Evolutionary conservation across 139 green algal genomes (phyloP), one percentile per base, ranked within the genome.

Genomic region (Chlamydomonas sphaeroides): DNA sequence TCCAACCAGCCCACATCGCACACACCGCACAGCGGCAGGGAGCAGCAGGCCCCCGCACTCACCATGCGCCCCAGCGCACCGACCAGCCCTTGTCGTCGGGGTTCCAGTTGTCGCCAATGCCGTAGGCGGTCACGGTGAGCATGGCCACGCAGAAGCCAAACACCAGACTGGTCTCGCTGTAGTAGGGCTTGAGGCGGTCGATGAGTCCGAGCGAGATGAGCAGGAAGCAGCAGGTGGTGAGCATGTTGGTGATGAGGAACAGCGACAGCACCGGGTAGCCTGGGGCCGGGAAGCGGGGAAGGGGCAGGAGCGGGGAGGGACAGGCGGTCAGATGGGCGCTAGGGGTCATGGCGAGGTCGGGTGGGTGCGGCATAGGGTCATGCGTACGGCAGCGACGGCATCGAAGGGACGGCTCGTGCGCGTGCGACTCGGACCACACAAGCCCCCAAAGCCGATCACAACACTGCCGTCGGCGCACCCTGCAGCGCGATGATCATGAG

Each of bases 181-280:
- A 45, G 57, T 84, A 70, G n/a, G 15, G 32, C 48, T 85, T 38
- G 20, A 84, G n/a, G 0, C 66, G 32, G 20, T 68, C 39, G 35
- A 83, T 61, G 30, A 90, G 66, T 28, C 89, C 67, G 28, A 89
- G 41, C 39, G 68, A 32, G 21, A 98, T 67, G 17, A 94, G 90
- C n/a, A 95, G 61, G 51, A 91, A 88, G 30, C 83, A 88, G 38
- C 89, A 94, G 77, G 85, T 89, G 83, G 87, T 94, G 3, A 97
- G 62, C 81, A 96, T 89, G 92, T 98, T 98, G 69, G 88, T 86
- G 2, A 98, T 82, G 1, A 97, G 88, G 85, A 96, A 98, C 25
- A 98, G 92, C 39, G 89, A 70, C 5, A 96, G 87, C 11, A 97
- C 87, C 30, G 84, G 88, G 74, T 63, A 80, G 74, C 74, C 74